These are phyloP conservation scores for Tieghemiomyces parasiticus DNA, from an alignment of 192 early-diverging fungal genomes.

Conservation along the genomic window DNA sequence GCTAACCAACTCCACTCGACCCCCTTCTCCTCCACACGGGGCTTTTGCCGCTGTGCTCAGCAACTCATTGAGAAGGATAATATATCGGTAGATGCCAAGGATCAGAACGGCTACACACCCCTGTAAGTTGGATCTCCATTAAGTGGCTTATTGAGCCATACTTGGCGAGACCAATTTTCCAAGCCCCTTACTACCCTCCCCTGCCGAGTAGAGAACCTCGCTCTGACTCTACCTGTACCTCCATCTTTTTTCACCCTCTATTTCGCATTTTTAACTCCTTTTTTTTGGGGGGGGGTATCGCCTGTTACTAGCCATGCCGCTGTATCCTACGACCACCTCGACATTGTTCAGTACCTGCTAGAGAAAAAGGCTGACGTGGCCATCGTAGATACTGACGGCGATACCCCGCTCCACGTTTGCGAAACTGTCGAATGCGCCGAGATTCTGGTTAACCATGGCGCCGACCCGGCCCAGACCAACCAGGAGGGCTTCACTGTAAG, in stretches of 20 bases:
- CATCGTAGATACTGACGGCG: constrained; percentile 60
- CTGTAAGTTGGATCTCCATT: too few relatives aligned
- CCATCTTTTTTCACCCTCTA: not conserved
- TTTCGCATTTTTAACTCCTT: constrained; percentile 13
- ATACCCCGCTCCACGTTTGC: constrained; percentile 64
- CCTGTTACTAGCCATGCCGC: constrained; percentile 35
- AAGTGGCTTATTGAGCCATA: too few relatives aligned
- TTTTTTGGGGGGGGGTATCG: constrained; percentile 22
- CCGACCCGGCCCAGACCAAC: constrained; percentile 45
- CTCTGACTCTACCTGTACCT: too few relatives aligned
- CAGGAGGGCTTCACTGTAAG: constrained; percentile 36
- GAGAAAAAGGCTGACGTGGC: constrained; percentile 46
- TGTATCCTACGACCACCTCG: constrained; percentile 50
- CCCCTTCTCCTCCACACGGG: too few relatives aligned
- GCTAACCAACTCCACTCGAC: too few relatives aligned
- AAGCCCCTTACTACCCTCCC: too few relatives aligned
- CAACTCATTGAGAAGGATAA: constrained; percentile 33
- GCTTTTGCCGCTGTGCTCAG: too few relatives aligned
- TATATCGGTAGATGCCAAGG: constrained; percentile 42
- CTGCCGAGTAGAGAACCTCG: too few relatives aligned
- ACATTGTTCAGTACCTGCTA: constrained; percentile 51
- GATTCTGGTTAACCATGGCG: constrained; percentile 51
- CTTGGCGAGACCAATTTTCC: too few relatives aligned
- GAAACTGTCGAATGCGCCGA: constrained; percentile 54
- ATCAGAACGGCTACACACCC: constrained; percentile 67